Evolutionary conservation across 257 asterid species (phyloP).

Genomic region (Buddleja alternifolia): DNA sequence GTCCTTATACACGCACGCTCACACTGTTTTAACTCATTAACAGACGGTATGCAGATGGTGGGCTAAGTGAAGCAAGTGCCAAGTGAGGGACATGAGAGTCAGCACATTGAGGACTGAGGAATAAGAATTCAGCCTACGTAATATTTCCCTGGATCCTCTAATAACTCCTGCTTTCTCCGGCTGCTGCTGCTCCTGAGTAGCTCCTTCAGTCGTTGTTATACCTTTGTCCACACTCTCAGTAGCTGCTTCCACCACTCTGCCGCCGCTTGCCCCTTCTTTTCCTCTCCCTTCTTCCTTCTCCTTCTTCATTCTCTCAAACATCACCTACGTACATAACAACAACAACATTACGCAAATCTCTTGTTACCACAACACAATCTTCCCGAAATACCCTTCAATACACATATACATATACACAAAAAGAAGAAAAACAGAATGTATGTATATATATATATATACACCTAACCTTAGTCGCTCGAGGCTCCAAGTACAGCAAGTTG

Average conservation of each 20-base stretch:
- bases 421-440: too few relatives aligned
- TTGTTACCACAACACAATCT: too few relatives aligned
- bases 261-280: constrained; percentile 11
- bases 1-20: too few relatives aligned
- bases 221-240: not conserved
- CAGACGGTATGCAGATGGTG: constrained; percentile 31
- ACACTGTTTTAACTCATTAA: not conserved
- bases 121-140: constrained; percentile 41
- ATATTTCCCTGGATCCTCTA: constrained; percentile 20
- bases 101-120: constrained; percentile 58
- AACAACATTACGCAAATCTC: too few relatives aligned
- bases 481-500: constrained; percentile 59
- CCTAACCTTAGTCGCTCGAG: constrained; percentile 59
- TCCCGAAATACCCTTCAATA: too few relatives aligned
- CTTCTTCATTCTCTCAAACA: constrained; percentile 57
- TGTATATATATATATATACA: not conserved
- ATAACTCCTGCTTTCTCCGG: constrained; percentile 5
- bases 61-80: constrained; percentile 54
- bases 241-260: not conserved
- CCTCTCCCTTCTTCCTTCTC: constrained; percentile 69
- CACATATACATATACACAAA: too few relatives aligned
- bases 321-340: constrained; percentile 37
- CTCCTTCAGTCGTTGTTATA: not conserved
- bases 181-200: not conserved
- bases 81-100: constrained; percentile 50